phyloP scores from a whole-genome alignment of 2,329 filamentous ascomycete genomes.

The Plenodomus biglobosus region DNA sequence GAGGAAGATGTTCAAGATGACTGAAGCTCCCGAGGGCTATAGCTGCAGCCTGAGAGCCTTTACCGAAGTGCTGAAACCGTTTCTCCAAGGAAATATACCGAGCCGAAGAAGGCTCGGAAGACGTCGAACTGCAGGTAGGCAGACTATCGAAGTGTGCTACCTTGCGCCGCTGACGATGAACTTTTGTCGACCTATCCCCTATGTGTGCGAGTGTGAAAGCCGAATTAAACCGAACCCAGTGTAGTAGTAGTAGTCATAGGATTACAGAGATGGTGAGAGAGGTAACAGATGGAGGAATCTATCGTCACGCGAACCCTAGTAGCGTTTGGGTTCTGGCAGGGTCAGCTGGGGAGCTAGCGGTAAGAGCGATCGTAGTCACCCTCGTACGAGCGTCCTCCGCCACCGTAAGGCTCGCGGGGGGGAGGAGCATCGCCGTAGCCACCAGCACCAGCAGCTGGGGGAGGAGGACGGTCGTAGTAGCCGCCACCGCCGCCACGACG shows the following conservation, averaged over 20 bases:
- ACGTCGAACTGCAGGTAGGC: constrained; percentile 38
- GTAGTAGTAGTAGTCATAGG: constrained; percentile 39
- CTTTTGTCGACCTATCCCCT: constrained; percentile 45
- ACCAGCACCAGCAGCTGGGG: constrained; percentile 32
- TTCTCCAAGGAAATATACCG: constrained; percentile 48
- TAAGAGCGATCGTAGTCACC: constrained; percentile 51
- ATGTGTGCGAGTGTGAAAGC: constrained; percentile 30
- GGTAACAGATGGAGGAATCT: constrained; percentile 28
- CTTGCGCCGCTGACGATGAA: constrained; percentile 40
- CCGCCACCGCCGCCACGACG: constrained; percentile 60
- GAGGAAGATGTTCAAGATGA: constrained; percentile 43
- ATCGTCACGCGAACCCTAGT: constrained; percentile 30
- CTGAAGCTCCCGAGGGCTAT: constrained; percentile 38
- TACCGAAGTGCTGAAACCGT: constrained; percentile 44
- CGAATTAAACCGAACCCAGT: constrained; percentile 44
- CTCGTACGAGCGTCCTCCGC: constrained; percentile 46
- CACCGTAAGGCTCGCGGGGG: constrained; percentile 42
- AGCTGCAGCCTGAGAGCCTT: constrained; percentile 42
- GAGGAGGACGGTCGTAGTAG: constrained; percentile 58
- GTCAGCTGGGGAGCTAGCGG: constrained; percentile 38
- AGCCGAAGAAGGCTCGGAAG: constrained; percentile 42
- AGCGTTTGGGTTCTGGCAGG: constrained; percentile 41
- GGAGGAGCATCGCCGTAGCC: constrained; percentile 42
- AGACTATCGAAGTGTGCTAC: constrained; percentile 40
- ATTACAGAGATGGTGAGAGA: constrained; percentile 39